Conservation (phyloP, 2,329 filamentous ascomycete species). For the Ophiostoma triangulosporum region DNA sequence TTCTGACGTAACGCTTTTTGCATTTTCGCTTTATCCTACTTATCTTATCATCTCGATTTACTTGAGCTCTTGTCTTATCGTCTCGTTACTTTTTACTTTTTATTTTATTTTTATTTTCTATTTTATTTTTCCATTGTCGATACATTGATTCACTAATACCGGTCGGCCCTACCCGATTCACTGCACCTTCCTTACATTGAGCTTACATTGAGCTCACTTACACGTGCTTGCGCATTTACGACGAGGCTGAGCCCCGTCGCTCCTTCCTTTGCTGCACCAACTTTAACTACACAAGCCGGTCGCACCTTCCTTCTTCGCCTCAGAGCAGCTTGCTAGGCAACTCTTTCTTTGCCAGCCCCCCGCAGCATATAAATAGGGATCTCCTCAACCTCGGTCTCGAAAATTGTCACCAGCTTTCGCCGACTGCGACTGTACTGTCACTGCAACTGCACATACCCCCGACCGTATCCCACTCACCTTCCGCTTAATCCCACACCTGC, state of each 20-base stretch:
- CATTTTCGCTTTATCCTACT: not conserved
- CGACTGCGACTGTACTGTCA: not conserved
- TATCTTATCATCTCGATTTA: not conserved
- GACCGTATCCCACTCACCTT: not conserved
- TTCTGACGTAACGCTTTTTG: conserved; percentile 2
- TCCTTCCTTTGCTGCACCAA: conserved; percentile 1
- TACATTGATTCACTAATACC: not conserved
- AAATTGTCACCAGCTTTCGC: not conserved
- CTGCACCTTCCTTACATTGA: not conserved
- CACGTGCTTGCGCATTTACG: conserved; percentile 1
- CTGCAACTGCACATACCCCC: not conserved
- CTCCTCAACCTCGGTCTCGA: not conserved
- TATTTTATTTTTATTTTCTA: not conserved
- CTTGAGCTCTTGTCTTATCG: not conserved
- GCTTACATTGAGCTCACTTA: not conserved
- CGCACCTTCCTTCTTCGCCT: not conserved
- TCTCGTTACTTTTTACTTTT: not conserved
- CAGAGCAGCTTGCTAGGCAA: not conserved
- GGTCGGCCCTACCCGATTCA: not conserved
- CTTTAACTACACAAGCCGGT: not conserved
- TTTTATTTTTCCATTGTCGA: not conserved
- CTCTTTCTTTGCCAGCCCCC: not conserved
- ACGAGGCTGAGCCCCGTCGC: not conserved
- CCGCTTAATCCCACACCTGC: not conserved
- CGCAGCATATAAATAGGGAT: not conserved